These are phyloP conservation scores for Backusella mclennaniae DNA, from an alignment of 192 early-diverging fungal genomes.

Conservation along the genomic window DNA sequence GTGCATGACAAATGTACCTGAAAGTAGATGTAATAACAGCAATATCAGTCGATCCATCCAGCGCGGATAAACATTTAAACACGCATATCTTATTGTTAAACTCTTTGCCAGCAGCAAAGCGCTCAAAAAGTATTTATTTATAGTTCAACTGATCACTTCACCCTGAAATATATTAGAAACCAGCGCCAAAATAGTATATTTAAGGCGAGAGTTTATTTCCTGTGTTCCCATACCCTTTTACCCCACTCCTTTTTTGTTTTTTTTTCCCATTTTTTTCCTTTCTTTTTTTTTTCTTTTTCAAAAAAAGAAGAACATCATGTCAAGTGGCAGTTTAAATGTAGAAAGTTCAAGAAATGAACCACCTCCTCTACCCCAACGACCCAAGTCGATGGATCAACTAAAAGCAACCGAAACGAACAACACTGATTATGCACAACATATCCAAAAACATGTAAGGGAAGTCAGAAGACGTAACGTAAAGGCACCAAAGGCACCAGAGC, in stretches of 20 bases:
- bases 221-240: not conserved
- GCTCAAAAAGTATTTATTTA: no score
- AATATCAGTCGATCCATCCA: no score
- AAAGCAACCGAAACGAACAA: not conserved
- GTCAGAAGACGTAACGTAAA: conserved; percentile 11
- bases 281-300: not conserved
- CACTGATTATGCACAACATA: conserved; percentile 13
- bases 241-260: not conserved
- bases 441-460: conserved; percentile 29
- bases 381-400: not conserved
- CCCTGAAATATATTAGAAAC: not conserved
- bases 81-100: no score
- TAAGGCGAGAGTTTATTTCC: not conserved
- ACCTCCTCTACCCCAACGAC: not conserved
- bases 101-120: no score
- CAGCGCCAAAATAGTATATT: not conserved
- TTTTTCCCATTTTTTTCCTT: not conserved
- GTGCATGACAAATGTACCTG: no score
- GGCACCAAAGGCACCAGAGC: not conserved
- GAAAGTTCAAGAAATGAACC: not conserved
- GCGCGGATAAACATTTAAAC: no score
- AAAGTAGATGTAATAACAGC: no score
- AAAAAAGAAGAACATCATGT: not conserved
- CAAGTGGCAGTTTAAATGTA: not conserved
- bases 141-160: not conserved